These are phyloP conservation scores for Podaxis sp. DNA, from an alignment of 768 basidiomycete genomes.

Conservation along the genomic window DNA sequence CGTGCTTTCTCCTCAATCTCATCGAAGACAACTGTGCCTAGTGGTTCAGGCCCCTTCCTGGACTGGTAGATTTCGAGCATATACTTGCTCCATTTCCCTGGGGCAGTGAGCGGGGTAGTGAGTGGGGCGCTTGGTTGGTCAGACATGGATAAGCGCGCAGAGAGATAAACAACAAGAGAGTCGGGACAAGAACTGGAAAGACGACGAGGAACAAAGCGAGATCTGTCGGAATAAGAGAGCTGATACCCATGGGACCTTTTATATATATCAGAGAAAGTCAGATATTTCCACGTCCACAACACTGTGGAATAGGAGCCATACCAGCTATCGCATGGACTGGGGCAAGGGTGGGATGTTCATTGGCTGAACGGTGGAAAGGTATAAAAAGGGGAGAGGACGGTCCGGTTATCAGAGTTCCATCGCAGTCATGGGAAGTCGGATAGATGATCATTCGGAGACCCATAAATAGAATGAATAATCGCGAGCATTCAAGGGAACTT, in stretches of 20 bases:
- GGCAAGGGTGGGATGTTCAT: neutral
- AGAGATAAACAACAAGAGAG: neutral
- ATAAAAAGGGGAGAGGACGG: neutral
- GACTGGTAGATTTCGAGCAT: slow-evolving; percentile 35
- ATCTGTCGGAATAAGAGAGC: neutral
- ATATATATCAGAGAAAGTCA: neutral
- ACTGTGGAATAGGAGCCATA: neutral
- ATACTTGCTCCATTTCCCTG: slow-evolving; percentile 35
- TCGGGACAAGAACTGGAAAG: neutral
- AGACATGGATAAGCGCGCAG: neutral
- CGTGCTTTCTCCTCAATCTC: slow-evolving; percentile 65
- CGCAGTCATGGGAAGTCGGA: neutral
- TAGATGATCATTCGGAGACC: neutral
- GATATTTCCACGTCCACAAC: neutral
- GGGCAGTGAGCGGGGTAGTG: neutral
- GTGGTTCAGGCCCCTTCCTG: slow-evolving; percentile 35
- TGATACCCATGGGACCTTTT: neutral
- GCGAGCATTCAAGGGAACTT: neutral
- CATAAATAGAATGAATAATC: neutral
- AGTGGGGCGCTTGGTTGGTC: neutral
- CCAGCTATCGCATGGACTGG: neutral
- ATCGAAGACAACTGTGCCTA: slow-evolving; percentile 58
- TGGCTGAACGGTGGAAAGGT: neutral
- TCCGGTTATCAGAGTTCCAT: neutral
- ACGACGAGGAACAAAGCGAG: neutral